These are phyloP conservation scores for Rhizoclosmatium sp. DNA, from an alignment of 192 early-diverging fungal species.

Conservation along the genomic window DNA sequence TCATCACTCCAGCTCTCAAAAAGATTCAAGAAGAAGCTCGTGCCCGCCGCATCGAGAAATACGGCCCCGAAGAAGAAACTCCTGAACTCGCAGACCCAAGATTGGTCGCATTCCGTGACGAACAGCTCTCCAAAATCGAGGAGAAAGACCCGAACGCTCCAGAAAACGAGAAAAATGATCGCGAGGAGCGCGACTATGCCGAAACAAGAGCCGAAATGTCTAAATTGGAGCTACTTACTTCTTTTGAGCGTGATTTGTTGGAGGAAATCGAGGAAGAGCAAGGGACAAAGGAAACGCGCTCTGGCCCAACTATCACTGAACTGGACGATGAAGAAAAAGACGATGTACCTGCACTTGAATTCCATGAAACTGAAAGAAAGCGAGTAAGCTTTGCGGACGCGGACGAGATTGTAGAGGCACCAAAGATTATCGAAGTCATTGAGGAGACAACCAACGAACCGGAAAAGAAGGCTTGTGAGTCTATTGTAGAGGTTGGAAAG, in stretches of 20 bases:
- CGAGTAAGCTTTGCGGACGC: background rate
- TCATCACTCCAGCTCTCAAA: conserved; percentile 45
- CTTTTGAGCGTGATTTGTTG: background rate
- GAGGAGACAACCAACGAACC: background rate
- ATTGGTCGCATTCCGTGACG: conserved; percentile 48
- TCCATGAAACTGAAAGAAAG: background rate
- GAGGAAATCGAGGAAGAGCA: background rate
- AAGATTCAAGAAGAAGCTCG: conserved; percentile 52
- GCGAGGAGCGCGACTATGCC: background rate
- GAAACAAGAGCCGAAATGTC: background rate
- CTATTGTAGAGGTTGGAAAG: background rate
- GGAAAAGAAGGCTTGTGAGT: background rate
- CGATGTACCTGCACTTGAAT: background rate
- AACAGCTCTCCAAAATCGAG: conserved; percentile 53
- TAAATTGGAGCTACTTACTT: background rate
- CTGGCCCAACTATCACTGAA: background rate
- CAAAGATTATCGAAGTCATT: background rate
- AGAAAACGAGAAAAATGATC: background rate
- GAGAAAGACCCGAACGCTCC: background rate
- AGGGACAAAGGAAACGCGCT: background rate
- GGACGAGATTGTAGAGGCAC: background rate
- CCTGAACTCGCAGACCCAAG: conserved; percentile 35
- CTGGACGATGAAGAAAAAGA: background rate
- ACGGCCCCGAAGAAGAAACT: conserved; percentile 45
- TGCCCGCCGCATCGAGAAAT: conserved; percentile 44